Percentiles rank a stretch among this genome's conserved stretches.
These are phyloP conservation scores for Hyphopichia wangnamkhiaoensis DNA, from an alignment of 1,139 yeast genomes.

Conservation along the genomic window DNA sequence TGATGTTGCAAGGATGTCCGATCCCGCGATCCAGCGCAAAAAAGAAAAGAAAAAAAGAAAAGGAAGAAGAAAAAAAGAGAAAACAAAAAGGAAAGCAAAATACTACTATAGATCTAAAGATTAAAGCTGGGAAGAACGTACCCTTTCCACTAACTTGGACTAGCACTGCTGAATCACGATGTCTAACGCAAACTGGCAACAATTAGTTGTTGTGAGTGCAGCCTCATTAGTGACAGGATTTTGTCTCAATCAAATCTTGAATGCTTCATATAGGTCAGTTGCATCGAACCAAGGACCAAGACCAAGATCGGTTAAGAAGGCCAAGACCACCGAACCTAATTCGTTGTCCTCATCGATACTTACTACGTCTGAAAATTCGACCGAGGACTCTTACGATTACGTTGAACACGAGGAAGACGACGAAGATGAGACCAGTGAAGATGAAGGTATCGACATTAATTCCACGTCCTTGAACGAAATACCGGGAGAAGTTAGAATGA, in stretches of 20 bases:
- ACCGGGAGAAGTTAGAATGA: conserved; percentile 85
- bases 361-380: conserved; percentile 3
- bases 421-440: conserved; percentile 41
- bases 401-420: conserved; percentile 29
- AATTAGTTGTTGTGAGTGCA: conserved; percentile 22
- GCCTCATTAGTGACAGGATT: conserved; percentile 12
- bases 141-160: too few relatives aligned
- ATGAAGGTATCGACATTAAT: conserved; percentile 55
- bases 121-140: too few relatives aligned
- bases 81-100: background rate
- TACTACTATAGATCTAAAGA: too few relatives aligned
- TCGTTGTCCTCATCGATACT: background rate
- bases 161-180: conserved; percentile 4
- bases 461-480: conserved; percentile 58
- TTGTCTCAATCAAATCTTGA: conserved; percentile 4
- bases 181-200: conserved; percentile 10
- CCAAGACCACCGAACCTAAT: background rate
- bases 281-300: background rate
- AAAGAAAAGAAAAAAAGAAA: conserved; percentile 4
- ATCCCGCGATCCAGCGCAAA: too few relatives aligned
- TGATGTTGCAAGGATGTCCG: too few relatives aligned
- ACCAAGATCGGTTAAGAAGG: background rate
- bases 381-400: conserved; percentile 9
- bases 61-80: conserved; percentile 1
- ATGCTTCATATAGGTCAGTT: too few relatives aligned